phyloP scores from a whole-genome alignment of 108 stramenopile species.

The Nitzschia sp. region DNA sequence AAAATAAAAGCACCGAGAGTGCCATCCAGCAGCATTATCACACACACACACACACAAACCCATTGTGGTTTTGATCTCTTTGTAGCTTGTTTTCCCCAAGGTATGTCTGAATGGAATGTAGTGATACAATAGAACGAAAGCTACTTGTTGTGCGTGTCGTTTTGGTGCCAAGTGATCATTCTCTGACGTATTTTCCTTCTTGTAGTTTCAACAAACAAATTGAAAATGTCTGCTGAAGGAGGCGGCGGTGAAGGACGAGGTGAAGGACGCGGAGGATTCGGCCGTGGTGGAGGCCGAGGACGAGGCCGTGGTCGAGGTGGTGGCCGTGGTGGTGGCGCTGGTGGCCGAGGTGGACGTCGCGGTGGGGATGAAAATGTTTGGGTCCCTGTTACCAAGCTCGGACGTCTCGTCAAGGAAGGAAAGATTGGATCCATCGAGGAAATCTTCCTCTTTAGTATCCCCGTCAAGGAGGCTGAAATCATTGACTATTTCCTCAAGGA shows the following conservation, averaged over 20 bases:
- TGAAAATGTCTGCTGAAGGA: constrained; percentile 36
- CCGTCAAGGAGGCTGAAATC: constrained; percentile 99
- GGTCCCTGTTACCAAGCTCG: constrained; percentile 99
- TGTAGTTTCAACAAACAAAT: background rate
- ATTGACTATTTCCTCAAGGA: constrained; percentile 97
- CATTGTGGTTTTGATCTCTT: background rate
- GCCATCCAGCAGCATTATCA: background rate
- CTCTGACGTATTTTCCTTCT: background rate
- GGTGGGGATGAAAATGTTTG: constrained; percentile 93
- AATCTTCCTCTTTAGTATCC: constrained; percentile 99
- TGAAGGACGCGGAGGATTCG: constrained; percentile 41
- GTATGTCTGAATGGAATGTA: background rate
- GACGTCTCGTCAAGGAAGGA: constrained; percentile 99
- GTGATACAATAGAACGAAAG: too few species aligned
- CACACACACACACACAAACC: background rate
- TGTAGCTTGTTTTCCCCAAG: background rate
- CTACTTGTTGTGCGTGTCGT: background rate
- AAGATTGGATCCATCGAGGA: constrained; percentile 99
- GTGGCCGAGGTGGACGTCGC: constrained; percentile 86
- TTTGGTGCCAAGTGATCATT: background rate
- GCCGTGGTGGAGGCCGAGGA: constrained; percentile 69
- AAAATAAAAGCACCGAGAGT: background rate
- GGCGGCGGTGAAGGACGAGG: too few species aligned
- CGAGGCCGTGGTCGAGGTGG: constrained; percentile 70
- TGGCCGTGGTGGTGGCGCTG: constrained; percentile 90